A percentile compares a stretch with the other conserved stretches of the same genome.
Conservation (phyloP, 331 rosid species). For the Malus hybrid region DNA sequence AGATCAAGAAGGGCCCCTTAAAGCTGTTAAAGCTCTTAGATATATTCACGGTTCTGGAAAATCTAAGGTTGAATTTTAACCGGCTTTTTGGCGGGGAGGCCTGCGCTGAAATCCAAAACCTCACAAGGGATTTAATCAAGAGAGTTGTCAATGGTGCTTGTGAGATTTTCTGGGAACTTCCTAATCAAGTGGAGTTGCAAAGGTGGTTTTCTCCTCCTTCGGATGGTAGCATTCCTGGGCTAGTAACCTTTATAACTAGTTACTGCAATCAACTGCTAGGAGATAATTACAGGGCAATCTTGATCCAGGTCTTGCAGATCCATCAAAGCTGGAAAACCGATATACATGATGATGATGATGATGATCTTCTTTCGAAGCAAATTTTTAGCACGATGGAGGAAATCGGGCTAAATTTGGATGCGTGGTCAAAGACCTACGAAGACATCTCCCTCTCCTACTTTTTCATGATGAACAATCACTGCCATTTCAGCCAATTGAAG, state of each 20-base stretch:
- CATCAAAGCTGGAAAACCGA: conserved; percentile 61
- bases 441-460: conserved; percentile 58
- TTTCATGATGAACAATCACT: conserved; percentile 96
- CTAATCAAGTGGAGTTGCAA: conserved; percentile 63
- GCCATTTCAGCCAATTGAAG: conserved; percentile 55
- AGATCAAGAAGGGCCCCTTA: conserved; percentile 53
- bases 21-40: conserved; percentile 72
- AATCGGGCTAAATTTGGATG: conserved; percentile 60
- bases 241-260: conserved; percentile 58
- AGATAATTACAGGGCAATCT: conserved; percentile 45
- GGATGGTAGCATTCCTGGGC: conserved; percentile 72
- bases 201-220: conserved; percentile 61
- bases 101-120: conserved; percentile 49
- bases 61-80: conserved; percentile 59
- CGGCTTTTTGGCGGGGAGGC: conserved; percentile 51
- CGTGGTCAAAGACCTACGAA: conserved; percentile 70
- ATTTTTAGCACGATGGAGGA: conserved; percentile 49
- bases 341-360: conserved; percentile 27
- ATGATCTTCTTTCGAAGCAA: conserved; percentile 31
- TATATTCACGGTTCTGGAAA: conserved; percentile 53
- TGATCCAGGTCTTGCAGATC: conserved; percentile 55
- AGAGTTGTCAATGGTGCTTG: conserved; percentile 51
- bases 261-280: conserved; percentile 66
- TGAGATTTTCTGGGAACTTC: conserved; percentile 73
- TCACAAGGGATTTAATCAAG: conserved; percentile 64